A percentile compares a stretch with the other conserved stretches of the same genome.
Evolutionary conservation across 1,284 basidiomycete species (phyloP).

Genomic region (Naganishia liquefaciens): DNA sequence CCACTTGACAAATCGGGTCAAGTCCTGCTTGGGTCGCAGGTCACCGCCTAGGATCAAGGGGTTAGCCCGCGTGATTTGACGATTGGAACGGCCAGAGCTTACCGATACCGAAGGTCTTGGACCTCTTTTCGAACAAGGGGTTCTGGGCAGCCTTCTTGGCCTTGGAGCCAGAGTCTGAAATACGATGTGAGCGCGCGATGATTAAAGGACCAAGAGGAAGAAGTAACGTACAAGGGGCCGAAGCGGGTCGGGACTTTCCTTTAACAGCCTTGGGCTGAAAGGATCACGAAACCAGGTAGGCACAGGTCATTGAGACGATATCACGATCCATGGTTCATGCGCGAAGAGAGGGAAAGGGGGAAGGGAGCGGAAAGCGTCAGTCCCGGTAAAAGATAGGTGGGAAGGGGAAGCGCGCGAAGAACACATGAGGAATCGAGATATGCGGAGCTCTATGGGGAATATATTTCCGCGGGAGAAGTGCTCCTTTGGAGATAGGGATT

Average conservation of each 20-base stretch:
- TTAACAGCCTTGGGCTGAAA: constrained; percentile 53
- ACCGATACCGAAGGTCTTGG: constrained; percentile 97
- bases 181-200: not conserved
- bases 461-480: not conserved
- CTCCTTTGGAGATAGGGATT: constrained; percentile 10
- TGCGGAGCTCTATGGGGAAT: constrained; percentile 30
- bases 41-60: constrained; percentile 72
- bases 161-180: constrained; percentile 46
- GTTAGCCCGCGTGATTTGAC: constrained; percentile 9
- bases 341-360: not conserved
- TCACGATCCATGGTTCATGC: constrained; percentile 23
- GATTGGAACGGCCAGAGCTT: constrained; percentile 41
- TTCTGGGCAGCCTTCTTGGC: constrained; percentile 80
- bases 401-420: constrained; percentile 2
- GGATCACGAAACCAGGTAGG: constrained; percentile 12
- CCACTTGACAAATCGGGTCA: constrained; percentile 99
- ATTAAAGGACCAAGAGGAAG: not conserved
- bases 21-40: constrained; percentile 84
- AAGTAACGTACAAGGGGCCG: constrained; percentile 52
- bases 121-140: constrained; percentile 88
- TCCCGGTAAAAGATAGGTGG: not conserved
- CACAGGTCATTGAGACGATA: constrained; percentile 30
- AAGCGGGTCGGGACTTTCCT: constrained; percentile 54
- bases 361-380: constrained; percentile 15
- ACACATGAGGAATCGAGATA: constrained; percentile 21